Evolutionary conservation across 2,329 filamentous ascomycete genomes (phyloP), one percentile per base, ranked within the genome.

Genomic region (Sclerotinia nivalis): DNA sequence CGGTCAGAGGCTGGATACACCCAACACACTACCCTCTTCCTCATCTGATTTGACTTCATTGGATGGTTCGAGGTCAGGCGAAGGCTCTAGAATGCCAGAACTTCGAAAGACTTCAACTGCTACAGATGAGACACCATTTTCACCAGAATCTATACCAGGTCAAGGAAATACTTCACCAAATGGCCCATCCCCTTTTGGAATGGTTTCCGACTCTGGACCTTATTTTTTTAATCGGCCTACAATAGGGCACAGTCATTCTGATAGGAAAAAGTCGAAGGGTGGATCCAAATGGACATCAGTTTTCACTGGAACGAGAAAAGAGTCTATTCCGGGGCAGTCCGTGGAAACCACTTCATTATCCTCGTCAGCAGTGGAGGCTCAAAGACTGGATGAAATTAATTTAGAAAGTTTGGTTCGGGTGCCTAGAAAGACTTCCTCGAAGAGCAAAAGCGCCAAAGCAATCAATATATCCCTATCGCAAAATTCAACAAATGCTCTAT

Each of bases 351-450:
- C 78, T 69, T 82, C 80, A 0, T 59, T 80, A 8, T 81, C 80
- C 2, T 81, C 80, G 15, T 74, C 75, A 1, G 74, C 76, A 0
- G 47, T 80, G 71, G 81, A 73, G 71, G 76, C 47, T 15, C 80
- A 81, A 61, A 79, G 75, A 56, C 73, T 80, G 0, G 80, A 82
- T 34, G 80, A 81, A 65, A 79, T 82, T n/a, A 76, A 77, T 2
- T 72, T 82, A 15, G 76, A 76, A 52, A 74, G 69, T n/a, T 70
- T 82, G 43, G 70, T 76, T 2, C 77, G 61, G 37, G 69, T 73
- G 5, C 73, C 78, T 2, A 66, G 45, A 22, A 82, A 80, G 67
- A 52, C 68, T 40, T 72, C 71, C 13, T 37, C 70, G 0, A 77
- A 77, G 68, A 76, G 76, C 13, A 82, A 79, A 72, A 73, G 70